Conservation (phyloP, 179 eudicot species). For the Vitellaria paradoxa region DNA sequence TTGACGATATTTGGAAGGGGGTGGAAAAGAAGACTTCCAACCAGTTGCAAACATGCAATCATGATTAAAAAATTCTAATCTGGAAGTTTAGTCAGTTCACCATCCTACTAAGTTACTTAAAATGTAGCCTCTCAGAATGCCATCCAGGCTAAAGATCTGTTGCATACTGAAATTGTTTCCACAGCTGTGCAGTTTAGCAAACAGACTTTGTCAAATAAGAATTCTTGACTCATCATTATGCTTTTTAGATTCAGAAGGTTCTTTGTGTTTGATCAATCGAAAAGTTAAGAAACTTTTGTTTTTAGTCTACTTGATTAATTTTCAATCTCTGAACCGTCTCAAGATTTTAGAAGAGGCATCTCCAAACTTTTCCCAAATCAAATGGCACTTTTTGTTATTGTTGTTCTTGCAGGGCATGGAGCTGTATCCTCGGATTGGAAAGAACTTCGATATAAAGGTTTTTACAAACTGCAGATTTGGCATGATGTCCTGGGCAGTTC, state of each 20-base stretch:
- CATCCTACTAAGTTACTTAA: neutral
- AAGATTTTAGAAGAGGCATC: neutral
- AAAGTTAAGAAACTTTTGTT: neutral
- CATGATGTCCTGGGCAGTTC: slow-evolving; percentile 99
- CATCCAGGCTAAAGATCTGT: neutral
- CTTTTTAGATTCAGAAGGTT: neutral
- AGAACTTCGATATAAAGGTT: slow-evolving; percentile 89
- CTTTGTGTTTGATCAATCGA: neutral
- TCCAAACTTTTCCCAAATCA: neutral
- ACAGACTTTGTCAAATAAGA: neutral
- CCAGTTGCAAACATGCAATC: slow-evolving; percentile 4
- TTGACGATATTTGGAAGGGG: neutral
- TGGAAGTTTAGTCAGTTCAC: neutral
- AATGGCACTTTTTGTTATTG: slow-evolving; percentile 9
- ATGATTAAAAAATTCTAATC: neutral
- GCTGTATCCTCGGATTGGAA: slow-evolving; percentile 96
- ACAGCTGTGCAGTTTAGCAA: neutral
- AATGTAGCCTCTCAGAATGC: neutral
- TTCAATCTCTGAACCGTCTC: neutral
- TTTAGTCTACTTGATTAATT: neutral
- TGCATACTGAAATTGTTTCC: slow-evolving; percentile 4
- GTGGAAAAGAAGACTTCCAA: neutral
- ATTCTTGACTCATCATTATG: neutral
- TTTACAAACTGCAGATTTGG: slow-evolving; percentile 99
- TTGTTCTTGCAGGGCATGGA: slow-evolving; percentile 81